Conservation (phyloP, 2,329 filamentous ascomycete genomes). For the Clarireedia homoeocarpa region DNA sequence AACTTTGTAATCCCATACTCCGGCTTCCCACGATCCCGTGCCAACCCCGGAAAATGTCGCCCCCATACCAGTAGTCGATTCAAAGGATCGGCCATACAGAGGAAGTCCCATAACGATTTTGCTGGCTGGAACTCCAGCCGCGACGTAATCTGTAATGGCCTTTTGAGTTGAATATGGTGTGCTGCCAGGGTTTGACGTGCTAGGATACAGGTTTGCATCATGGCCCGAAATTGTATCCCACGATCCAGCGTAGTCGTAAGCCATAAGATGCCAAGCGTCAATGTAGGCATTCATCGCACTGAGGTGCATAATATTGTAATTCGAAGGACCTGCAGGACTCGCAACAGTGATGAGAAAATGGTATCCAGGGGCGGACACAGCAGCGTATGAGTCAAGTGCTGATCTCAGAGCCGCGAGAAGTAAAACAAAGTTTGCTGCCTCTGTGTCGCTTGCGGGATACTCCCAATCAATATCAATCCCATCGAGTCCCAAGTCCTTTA, state of each 20-base stretch:
- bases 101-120: constrained; percentile 77
- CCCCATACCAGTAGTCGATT: constrained; percentile 58
- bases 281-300: constrained; percentile 38
- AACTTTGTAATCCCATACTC: constrained; percentile 75
- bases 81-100: constrained; percentile 69
- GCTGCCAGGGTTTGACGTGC: constrained; percentile 40
- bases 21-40: constrained; percentile 62
- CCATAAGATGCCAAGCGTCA: constrained; percentile 58
- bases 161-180: constrained; percentile 64
- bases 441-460: constrained; percentile 18
- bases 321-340: constrained; percentile 38
- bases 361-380: constrained; percentile 37
- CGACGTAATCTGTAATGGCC: constrained; percentile 58
- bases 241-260: constrained; percentile 62
- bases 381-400: constrained; percentile 42
- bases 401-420: constrained; percentile 26
- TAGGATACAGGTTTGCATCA: constrained; percentile 62
- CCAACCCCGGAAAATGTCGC: constrained; percentile 56
- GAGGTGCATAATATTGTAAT: constrained; percentile 43
- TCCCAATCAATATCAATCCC: constrained; percentile 35
- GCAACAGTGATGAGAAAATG: constrained; percentile 49
- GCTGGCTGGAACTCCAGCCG: constrained; percentile 48
- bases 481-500: constrained; percentile 64
- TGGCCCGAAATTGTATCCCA: constrained; percentile 61
- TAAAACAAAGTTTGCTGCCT: constrained; percentile 28